Evolutionary conservation across 495 filamentous ascomycete genomes (phyloP), one percentile per base, ranked within the genome.

Genomic region (Penicillium egyptiacum): DNA sequence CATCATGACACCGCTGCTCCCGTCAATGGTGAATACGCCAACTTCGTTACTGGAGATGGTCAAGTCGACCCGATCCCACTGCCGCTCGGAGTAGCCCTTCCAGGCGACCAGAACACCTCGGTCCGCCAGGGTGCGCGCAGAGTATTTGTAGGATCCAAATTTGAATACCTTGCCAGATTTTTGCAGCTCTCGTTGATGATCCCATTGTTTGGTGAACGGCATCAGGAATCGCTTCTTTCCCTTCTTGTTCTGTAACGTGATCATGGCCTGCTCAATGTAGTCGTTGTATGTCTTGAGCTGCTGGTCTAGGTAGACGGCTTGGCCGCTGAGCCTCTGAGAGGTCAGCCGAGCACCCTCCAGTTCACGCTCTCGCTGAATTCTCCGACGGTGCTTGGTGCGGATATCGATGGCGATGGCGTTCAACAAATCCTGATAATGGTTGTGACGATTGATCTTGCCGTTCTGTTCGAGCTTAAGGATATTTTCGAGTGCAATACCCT

Each of bases 251-350:
- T 98, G 95, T 48, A 99, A 83, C n/a, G 95, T 98, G 51, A 92
- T 81, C 92, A 99, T 96, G 19, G 94, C 91, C 70, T 97, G 92
- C 78, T 99, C 94, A 64, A 99, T 96, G 69, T 97, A 98, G 73
- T 98, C 91, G 68, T 99, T 96, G 79, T 97, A 99, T 59, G 86
- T 91, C 79, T 96, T 95, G 41, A 96, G 83, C 73, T 98, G 95
- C 58, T 89, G 86, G 63, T 99, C 95, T 2, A 99, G 81, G 75
- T 91, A 98, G 47, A 82, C 80, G 23, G 94, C 92, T 72, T 99
- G 97, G 61, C 95, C 90, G 69, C 91, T 89, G 51, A 99, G 77
- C 59, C 93, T 89, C 9, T 77, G 78, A 28, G 96, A 84, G 5
- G 94, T 99, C 60, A 90, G 74, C 19, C 88, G 84, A 40, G 96